Evolutionary conservation across 805 yeast species (phyloP).

Genomic region (Wickerhamiella sorbophila): DNA sequence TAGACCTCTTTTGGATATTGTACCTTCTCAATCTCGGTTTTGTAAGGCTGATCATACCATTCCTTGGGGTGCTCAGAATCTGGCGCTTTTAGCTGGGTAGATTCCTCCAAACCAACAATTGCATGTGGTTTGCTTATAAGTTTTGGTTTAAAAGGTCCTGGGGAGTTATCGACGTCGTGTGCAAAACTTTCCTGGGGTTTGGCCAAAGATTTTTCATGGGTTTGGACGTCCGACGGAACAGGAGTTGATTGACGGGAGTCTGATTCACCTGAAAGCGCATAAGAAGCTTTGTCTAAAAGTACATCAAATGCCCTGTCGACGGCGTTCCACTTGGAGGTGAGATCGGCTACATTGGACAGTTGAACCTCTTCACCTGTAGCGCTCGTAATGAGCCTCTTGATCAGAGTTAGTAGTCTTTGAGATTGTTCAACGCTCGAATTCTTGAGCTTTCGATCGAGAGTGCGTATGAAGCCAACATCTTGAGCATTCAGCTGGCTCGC

Average conservation of each 20-base stretch:
- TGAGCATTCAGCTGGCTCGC: conserved; percentile 59
- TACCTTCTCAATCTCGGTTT: conserved; percentile 51
- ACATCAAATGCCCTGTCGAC: conserved; percentile 51
- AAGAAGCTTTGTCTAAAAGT: conserved; percentile 61
- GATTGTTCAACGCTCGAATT: conserved; percentile 28
- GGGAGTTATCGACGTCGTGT: conserved; percentile 50
- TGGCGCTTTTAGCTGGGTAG: conserved; percentile 27
- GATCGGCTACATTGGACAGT: conserved; percentile 30
- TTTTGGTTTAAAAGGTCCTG: conserved; percentile 66
- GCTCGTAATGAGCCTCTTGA: conserved; percentile 19
- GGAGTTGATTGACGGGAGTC: neutral
- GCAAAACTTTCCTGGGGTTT: conserved; percentile 32
- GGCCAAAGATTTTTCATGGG: conserved; percentile 22
- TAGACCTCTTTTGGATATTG: conserved; percentile 52
- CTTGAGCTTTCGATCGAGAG: conserved; percentile 39
- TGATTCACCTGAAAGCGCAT: neutral
- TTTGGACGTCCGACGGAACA: conserved; percentile 7
- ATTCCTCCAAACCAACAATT: conserved; percentile 39
- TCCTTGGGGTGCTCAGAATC: conserved; percentile 30
- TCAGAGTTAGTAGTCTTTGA: conserved; percentile 19
- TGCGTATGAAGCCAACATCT: conserved; percentile 63
- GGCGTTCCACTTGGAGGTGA: conserved; percentile 44
- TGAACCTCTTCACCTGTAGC: conserved; percentile 20
- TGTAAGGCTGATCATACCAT: conserved; percentile 72
- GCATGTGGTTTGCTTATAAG: conserved; percentile 62